Conservation (phyloP, 1,284 basidiomycete genomes). For the Erythrobasidium hasegawianum region DNA sequence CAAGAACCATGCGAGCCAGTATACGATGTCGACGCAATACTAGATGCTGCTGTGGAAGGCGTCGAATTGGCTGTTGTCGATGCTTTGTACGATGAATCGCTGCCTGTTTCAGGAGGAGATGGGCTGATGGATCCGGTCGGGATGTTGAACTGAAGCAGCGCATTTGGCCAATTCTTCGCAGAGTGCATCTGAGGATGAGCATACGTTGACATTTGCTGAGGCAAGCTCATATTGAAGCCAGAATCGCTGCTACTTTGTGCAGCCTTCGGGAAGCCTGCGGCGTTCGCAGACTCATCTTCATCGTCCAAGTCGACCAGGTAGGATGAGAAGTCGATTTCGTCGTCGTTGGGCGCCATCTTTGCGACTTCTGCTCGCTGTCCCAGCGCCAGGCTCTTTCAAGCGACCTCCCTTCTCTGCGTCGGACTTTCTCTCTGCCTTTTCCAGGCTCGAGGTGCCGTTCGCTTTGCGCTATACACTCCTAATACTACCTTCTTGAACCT, state of each 20-base stretch:
- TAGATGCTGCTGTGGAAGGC: slow-evolving; percentile 15
- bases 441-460: too few species aligned
- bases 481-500: too few species aligned
- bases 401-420: too few species aligned
- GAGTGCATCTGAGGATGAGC: neutral
- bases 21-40: slow-evolving; percentile 16
- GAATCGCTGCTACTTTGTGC: neutral
- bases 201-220: too few species aligned
- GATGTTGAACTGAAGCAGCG: slow-evolving; percentile 1
- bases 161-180: slow-evolving; percentile 18
- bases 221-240: too few species aligned
- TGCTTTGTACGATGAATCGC: slow-evolving; percentile 22
- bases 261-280: neutral
- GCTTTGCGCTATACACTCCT: too few species aligned
- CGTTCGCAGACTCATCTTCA: neutral
- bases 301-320: slow-evolving; percentile 34
- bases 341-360: slow-evolving; percentile 16
- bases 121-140: slow-evolving; percentile 3
- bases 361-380: too few species aligned
- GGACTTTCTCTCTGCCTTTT: too few species aligned
- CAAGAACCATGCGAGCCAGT: slow-evolving; percentile 8
- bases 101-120: slow-evolving; percentile 17
- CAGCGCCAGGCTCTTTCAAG: too few species aligned
- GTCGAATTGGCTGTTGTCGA: neutral
- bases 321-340: slow-evolving; percentile 30